These are phyloP conservation scores for Parietaria judaica DNA, from an alignment of 306 rosid genomes.

Conservation along the genomic window DNA sequence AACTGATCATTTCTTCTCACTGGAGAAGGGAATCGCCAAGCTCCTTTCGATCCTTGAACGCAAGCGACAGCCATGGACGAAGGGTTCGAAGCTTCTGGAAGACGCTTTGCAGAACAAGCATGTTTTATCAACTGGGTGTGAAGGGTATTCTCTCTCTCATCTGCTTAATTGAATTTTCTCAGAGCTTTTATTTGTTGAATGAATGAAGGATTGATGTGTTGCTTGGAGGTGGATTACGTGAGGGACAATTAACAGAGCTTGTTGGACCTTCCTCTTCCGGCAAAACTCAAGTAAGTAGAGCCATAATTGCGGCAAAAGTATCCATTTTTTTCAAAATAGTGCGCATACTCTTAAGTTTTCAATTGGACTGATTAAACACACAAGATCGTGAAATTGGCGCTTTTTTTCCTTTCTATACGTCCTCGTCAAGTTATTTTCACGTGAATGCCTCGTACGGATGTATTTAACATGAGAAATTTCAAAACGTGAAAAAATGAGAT, in stretches of 20 bases:
- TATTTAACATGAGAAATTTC: neutral
- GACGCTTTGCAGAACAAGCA: slow-evolving; percentile 28
- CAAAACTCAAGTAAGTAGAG: slow-evolving; percentile 51
- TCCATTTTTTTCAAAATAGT: neutral
- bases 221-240: slow-evolving; percentile 73
- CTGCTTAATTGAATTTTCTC: neutral
- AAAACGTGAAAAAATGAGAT: no score
- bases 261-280: slow-evolving; percentile 87
- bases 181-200: slow-evolving; percentile 3
- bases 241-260: slow-evolving; percentile 76
- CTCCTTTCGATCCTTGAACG: slow-evolving; percentile 29
- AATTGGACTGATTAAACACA: no score
- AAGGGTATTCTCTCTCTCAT: slow-evolving; percentile 40
- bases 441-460: no score
- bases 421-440: no score
- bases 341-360: no score
- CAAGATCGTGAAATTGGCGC: no score
- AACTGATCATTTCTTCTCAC: neutral
- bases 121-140: slow-evolving; percentile 52
- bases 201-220: slow-evolving; percentile 51
- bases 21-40: slow-evolving; percentile 35
- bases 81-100: slow-evolving; percentile 43
- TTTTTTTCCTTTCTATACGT: no score
- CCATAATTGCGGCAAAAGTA: no score
- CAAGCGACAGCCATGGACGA: slow-evolving; percentile 34